These are phyloP conservation scores for Aureobasidium sp. DNA, from an alignment of 2,329 filamentous ascomycete genomes.

Conservation along the genomic window DNA sequence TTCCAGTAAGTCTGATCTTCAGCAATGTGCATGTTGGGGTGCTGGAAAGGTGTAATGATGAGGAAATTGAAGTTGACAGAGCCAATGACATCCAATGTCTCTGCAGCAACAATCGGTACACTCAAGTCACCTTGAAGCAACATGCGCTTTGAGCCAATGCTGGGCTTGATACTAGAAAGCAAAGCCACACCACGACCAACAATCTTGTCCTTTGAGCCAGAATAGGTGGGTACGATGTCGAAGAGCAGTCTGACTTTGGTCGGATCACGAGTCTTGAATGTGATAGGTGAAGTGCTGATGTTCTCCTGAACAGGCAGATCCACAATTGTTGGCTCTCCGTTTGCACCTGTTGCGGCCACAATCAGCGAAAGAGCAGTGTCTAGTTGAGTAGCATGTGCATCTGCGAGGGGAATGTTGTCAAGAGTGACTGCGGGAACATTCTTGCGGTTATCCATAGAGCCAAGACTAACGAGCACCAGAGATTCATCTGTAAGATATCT, in stretches of 20 bases:
- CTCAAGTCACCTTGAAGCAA: conserved; percentile 86
- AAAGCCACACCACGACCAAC: conserved; percentile 84
- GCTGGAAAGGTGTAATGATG: conserved; percentile 86
- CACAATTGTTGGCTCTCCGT: conserved; percentile 78
- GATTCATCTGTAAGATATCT: conserved; percentile 84
- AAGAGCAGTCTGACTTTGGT: conserved; percentile 83
- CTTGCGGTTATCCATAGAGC: conserved; percentile 90
- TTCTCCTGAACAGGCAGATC: conserved; percentile 92
- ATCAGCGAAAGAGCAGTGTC: conserved; percentile 91
- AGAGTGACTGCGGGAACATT: conserved; percentile 70
- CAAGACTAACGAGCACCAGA: conserved; percentile 84
- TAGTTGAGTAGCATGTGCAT: conserved; percentile 85
- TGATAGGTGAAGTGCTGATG: conserved; percentile 85
- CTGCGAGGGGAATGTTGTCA: conserved; percentile 76
- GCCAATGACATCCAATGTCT: conserved; percentile 80
- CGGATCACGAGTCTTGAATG: conserved; percentile 72
- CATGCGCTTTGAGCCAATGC: conserved; percentile 76
- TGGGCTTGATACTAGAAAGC: conserved; percentile 75
- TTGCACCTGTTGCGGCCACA: conserved; percentile 74
- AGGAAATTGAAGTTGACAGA: conserved; percentile 95
- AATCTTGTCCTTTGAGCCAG: conserved; percentile 68
- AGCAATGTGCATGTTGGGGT: conserved; percentile 87
- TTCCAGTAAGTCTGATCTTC: conserved; percentile 95
- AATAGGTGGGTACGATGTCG: conserved; percentile 91
- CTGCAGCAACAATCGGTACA: conserved; percentile 79